Evolutionary conservation across 2,329 filamentous ascomycete genomes (phyloP).

Genomic region (Colletotrichum tamarilloi): DNA sequence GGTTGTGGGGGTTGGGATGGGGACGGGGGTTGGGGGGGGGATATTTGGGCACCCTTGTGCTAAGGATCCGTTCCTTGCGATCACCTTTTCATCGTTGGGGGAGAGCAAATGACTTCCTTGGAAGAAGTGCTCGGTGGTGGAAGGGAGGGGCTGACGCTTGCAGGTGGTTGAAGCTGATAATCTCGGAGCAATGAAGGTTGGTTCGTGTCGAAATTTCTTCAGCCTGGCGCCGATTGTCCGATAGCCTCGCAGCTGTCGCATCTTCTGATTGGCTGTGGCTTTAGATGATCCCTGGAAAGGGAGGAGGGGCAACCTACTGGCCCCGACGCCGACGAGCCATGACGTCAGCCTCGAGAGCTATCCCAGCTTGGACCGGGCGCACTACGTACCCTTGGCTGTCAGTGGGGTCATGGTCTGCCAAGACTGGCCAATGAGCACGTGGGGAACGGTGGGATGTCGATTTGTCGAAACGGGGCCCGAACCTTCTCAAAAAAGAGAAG

Average conservation of each 20-base stretch:
- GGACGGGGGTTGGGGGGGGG: background rate
- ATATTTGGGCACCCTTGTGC: background rate
- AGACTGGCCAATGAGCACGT: conserved; percentile 31
- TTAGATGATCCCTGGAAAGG: background rate
- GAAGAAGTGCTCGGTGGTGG: background rate
- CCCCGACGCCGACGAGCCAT: background rate
- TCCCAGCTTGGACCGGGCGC: background rate
- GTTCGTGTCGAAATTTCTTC: conserved; percentile 22
- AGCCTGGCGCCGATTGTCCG: conserved; percentile 10
- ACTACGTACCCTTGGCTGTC: background rate
- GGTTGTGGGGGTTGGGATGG: background rate
- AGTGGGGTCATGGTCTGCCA: conserved; percentile 4
- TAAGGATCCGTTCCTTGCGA: conserved; percentile 5
- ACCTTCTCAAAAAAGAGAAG: background rate
- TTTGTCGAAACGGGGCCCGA: conserved; percentile 3
- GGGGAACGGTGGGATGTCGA: conserved; percentile 8
- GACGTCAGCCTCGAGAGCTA: conserved; percentile 18
- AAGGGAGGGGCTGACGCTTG: background rate
- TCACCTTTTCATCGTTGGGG: conserved; percentile 1
- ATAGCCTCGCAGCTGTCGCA: conserved; percentile 19
- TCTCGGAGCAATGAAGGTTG: background rate
- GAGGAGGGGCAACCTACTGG: conserved; percentile 15
- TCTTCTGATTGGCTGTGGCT: conserved; percentile 5
- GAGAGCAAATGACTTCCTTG: background rate
- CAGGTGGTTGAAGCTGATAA: background rate